phyloP scores from a whole-genome alignment of 2,329 filamentous ascomycete species.

The Mollisiaceae sp. region DNA sequence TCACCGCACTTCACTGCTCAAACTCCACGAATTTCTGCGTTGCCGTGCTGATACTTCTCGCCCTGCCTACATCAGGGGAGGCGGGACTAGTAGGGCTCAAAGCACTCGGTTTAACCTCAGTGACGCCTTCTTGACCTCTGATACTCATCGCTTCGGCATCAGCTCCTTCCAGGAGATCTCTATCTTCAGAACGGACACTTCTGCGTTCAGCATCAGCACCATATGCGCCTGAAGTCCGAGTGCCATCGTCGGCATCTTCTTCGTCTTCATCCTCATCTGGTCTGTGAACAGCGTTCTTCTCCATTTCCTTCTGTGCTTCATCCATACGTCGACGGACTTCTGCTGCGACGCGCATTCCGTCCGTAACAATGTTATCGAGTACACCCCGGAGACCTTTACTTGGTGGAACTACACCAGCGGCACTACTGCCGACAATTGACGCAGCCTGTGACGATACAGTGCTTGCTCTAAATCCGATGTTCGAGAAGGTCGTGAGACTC shows the following conservation, averaged over 20 bases:
- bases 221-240: constrained; percentile 54
- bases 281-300: constrained; percentile 75
- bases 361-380: constrained; percentile 95
- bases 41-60: constrained; percentile 39
- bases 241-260: constrained; percentile 64
- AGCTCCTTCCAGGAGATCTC: constrained; percentile 74
- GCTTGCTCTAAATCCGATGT: constrained; percentile 62
- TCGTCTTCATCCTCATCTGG: constrained; percentile 73
- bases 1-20: constrained; percentile 42
- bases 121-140: constrained; percentile 39
- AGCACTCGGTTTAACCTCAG: constrained; percentile 24
- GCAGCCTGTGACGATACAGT: constrained; percentile 47
- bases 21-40: constrained; percentile 53
- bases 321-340: constrained; percentile 94
- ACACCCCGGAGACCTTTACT: constrained; percentile 86
- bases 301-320: constrained; percentile 89
- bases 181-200: constrained; percentile 69
- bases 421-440: constrained; percentile 35
- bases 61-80: constrained; percentile 38
- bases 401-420: constrained; percentile 44
- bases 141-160: constrained; percentile 68
- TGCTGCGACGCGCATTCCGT: constrained; percentile 93
- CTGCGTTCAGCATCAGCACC: constrained; percentile 64
- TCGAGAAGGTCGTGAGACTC: constrained; percentile 85
- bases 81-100: constrained; percentile 31